Base-by-base conservation (phyloP, 2,329 filamentous ascomycete species). In the Curvularia sp. region DNA sequence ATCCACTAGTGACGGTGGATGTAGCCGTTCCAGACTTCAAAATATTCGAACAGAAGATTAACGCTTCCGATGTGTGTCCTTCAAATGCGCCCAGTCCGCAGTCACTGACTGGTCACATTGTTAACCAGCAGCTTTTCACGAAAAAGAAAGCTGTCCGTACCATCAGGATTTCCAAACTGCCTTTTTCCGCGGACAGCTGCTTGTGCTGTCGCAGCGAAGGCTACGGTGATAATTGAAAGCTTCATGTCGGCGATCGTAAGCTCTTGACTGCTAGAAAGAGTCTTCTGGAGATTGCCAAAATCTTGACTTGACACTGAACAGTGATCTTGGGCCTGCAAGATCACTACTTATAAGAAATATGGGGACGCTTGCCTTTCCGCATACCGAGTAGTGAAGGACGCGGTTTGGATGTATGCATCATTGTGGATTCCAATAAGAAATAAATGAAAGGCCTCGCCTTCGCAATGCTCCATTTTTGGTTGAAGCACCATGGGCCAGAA, bases 51-150 rank as follows among this genome's bases (percentile, higher is more conserved):
- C 72, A 74, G 56, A 72, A 72, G 9, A 72, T 49, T 9, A 63
- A 54, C 10, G 72, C 72, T 55, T 74, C 72, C 1, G 69, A 60
- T 6, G 69, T 70, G 53, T 74, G 71, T 10, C 70, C 72, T 19
- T 63, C 60, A 32, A 74, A 74, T n/a, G 69, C 65, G 46, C 72
- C 70, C 7, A 74, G 54, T 2, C 71, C 72, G 43, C 72, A 74
- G 13, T 65, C 53, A 25, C 23, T 45, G 13, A 72, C 70, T 72
- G 41, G 25, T 25, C n/a, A 43, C 10, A 7, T 7, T 19, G 49
- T 64, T 39, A 67, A 60, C 12, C 42, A 3, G 7, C 15, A 4
- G 9, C 5, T 21, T 18, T 9, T 13, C 10, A 23, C 19, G 13
- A 10, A 30, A 28, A 18, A 32, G 28, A 47, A 36, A n/a, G n/a